A percentile compares a stretch with the other conserved stretches of the same genome.
phyloP scores from a whole-genome alignment of 345 rosid genomes.

The Microthlaspi erraticum region DNA sequence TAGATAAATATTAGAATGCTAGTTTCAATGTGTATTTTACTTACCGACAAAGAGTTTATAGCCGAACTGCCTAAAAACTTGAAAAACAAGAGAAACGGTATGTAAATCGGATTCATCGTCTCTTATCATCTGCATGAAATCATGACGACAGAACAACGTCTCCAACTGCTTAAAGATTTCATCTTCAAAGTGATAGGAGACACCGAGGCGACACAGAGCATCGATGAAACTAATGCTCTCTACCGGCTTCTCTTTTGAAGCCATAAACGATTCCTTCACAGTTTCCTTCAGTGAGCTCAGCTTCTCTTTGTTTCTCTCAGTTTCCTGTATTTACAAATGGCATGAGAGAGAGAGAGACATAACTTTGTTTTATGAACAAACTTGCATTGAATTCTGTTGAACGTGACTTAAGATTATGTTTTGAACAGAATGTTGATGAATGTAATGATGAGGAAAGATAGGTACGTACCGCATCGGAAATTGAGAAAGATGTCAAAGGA shows the following conservation, averaged over 20 bases:
- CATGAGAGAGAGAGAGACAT: background rate
- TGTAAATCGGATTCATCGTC: background rate
- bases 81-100: slow-evolving; percentile 15
- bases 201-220: slow-evolving; percentile 26
- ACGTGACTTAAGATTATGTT: background rate
- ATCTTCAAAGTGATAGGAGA: slow-evolving; percentile 27
- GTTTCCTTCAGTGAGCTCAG: background rate
- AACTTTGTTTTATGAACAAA: background rate
- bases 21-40: background rate
- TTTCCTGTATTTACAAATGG: background rate
- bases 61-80: slow-evolving; percentile 33
- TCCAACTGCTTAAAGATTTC: slow-evolving; percentile 13
- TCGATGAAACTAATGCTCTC: slow-evolving; percentile 25
- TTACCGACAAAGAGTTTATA: background rate
- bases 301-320: slow-evolving; percentile 13
- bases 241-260: slow-evolving; percentile 8
- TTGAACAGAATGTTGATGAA: background rate
- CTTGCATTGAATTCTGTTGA: background rate
- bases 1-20: too few species aligned
- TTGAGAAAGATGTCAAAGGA: background rate
- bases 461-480: background rate
- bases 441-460: background rate
- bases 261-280: slow-evolving; percentile 6
- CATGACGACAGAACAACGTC: background rate
- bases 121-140: slow-evolving; percentile 8